Percentiles rank a stretch among this genome's conserved stretches.
These are phyloP conservation scores for Gonium pectorale DNA, from an alignment of 139 green algal genomes.

Conservation along the genomic window DNA sequence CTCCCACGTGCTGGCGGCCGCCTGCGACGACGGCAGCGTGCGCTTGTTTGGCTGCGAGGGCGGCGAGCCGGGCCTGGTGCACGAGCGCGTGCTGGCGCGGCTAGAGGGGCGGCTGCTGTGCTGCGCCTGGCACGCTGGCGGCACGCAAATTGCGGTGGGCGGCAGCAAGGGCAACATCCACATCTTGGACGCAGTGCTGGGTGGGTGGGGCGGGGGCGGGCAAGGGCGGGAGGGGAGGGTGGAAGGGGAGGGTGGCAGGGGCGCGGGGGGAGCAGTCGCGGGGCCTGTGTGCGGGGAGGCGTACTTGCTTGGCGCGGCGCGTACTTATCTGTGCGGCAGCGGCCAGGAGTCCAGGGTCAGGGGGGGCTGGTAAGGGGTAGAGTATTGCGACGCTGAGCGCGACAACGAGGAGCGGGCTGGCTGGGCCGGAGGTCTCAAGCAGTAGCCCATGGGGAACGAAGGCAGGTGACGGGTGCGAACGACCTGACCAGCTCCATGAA, in stretches of 20 bases:
- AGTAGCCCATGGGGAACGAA: no score
- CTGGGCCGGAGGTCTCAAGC: no score
- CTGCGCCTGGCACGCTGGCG: slow-evolving; percentile 83
- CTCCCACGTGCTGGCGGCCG: slow-evolving; percentile 78
- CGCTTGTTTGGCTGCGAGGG: slow-evolving; percentile 80
- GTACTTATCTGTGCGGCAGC: no score
- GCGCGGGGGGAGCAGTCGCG: background rate
- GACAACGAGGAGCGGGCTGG: no score
- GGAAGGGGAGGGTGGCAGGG: background rate
- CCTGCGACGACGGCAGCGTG: slow-evolving; percentile 92
- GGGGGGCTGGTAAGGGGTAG: no score
- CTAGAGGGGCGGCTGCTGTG: slow-evolving; percentile 68
- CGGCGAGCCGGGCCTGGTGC: slow-evolving; percentile 67
- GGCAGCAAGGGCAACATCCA: slow-evolving; percentile 79
- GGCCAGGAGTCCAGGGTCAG: no score
- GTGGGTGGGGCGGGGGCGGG: slow-evolving; percentile 1
- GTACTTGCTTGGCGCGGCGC: no score
- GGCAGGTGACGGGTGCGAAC: no score
- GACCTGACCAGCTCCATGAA: no score
- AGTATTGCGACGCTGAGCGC: no score
- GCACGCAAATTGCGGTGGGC: slow-evolving; percentile 68
- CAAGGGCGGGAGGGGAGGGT: background rate
- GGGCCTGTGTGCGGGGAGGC: no score
- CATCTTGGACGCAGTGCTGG: slow-evolving; percentile 67
- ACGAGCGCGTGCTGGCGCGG: slow-evolving; percentile 66